A percentile compares a stretch with the other conserved stretches of the same genome.
phyloP scores from a whole-genome alignment of 2,329 filamentous ascomycete species.

The Hypoxylon sp. region DNA sequence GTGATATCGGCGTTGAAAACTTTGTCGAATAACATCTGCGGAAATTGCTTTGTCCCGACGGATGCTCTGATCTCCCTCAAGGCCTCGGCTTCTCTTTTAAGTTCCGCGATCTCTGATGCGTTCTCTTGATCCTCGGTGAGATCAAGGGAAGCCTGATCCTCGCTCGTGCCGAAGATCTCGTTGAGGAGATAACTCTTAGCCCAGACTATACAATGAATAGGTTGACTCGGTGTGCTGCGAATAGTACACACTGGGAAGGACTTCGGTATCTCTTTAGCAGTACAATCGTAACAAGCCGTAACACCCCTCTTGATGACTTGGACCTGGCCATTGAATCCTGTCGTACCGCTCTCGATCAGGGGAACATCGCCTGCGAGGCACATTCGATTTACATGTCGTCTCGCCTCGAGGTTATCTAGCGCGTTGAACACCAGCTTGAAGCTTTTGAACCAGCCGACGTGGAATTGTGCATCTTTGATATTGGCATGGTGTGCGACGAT shows the following conservation, averaged over 20 bases:
- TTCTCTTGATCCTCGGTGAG: conserved; percentile 85
- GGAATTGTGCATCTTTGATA: conserved; percentile 91
- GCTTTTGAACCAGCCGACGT: conserved; percentile 84
- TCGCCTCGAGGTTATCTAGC: conserved; percentile 92
- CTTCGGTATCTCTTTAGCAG: conserved; percentile 88
- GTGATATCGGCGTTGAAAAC: conserved; percentile 89
- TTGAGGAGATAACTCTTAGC: conserved; percentile 95
- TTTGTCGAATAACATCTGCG: conserved; percentile 87
- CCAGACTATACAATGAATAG: conserved; percentile 99
- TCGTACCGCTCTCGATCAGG: conserved; percentile 95
- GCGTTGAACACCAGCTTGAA: conserved; percentile 96
- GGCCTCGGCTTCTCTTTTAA: conserved; percentile 85
- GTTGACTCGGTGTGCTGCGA: conserved; percentile 92
- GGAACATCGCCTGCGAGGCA: conserved; percentile 91
- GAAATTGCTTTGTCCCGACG: conserved; percentile 82
- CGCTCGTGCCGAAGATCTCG: conserved; percentile 92
- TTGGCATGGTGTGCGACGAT: conserved; percentile 93
- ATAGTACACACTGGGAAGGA: conserved; percentile 97
- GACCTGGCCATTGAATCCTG: conserved; percentile 96
- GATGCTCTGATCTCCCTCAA: conserved; percentile 84
- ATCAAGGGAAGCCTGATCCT: conserved; percentile 86
- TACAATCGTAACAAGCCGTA: conserved; percentile 97
- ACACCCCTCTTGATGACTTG: conserved; percentile 93
- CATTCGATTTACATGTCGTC: conserved; percentile 97
- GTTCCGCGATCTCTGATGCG: conserved; percentile 85